Evolutionary conservation across 2,329 filamentous ascomycete genomes (phyloP).

Genomic region (Claviceps purpurea): DNA sequence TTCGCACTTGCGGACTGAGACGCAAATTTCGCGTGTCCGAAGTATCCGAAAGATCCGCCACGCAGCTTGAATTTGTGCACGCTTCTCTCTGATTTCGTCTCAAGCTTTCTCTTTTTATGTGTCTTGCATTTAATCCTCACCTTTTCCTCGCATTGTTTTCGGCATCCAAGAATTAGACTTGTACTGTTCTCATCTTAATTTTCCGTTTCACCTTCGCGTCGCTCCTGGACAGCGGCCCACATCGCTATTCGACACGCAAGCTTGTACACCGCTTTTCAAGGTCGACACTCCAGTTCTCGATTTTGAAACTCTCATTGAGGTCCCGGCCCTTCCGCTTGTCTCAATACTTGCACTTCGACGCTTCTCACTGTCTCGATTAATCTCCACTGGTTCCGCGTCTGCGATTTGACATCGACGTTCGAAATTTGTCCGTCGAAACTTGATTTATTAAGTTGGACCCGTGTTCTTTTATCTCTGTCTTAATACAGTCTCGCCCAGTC

Average conservation of each 20-base stretch:
- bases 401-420: not conserved
- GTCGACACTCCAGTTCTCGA: not conserved
- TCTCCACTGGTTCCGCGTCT: not conserved
- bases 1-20: not conserved
- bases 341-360: not conserved
- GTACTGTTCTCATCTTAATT: not conserved
- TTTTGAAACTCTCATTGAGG: not conserved
- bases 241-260: not conserved
- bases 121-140: not conserved
- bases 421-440: not conserved
- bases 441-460: not conserved
- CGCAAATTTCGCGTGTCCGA: not conserved
- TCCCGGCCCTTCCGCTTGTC: slow-evolving; percentile 2
- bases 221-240: not conserved
- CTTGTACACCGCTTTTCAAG: slow-evolving; percentile 3
- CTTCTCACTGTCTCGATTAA: not conserved
- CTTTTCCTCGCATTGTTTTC: not conserved
- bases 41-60: not conserved
- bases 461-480: not conserved
- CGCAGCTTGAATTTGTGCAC: not conserved
- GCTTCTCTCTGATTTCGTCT: not conserved
- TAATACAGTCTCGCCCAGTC: not conserved
- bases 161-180: not conserved
- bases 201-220: not conserved
- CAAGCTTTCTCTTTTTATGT: not conserved